A percentile compares a stretch with the other conserved stretches of the same genome.
These are phyloP conservation scores for Astrocystis sublimbata DNA, from an alignment of 495 filamentous ascomycete genomes.

Conservation along the genomic window DNA sequence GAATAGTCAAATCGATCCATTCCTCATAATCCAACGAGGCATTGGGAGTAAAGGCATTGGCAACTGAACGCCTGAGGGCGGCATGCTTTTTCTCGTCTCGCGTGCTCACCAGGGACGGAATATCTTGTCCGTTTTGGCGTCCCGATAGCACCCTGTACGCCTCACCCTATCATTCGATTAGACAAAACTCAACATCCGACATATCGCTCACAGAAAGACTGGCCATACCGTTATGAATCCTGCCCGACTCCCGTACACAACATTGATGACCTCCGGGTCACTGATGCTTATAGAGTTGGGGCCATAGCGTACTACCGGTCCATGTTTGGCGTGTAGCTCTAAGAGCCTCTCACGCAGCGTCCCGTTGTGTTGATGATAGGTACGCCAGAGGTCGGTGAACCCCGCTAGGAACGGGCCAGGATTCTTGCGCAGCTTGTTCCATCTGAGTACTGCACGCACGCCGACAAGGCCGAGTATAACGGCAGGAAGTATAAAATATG, in stretches of 20 bases:
- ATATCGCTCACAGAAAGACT: background rate
- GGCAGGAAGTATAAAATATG: background rate
- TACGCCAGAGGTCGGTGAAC: conserved; percentile 31
- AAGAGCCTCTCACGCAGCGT: conserved; percentile 23
- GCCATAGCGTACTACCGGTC: conserved; percentile 33
- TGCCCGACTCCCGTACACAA: conserved; percentile 31
- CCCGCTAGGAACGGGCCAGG: conserved; percentile 32
- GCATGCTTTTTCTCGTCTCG: conserved; percentile 25
- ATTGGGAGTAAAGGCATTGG: conserved; percentile 30
- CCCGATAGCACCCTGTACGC: conserved; percentile 26
- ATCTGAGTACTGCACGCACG: conserved; percentile 19
- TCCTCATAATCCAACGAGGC: conserved; percentile 29
- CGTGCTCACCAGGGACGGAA: conserved; percentile 30
- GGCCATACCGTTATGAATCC: conserved; percentile 29
- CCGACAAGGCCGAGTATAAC: conserved; percentile 5
- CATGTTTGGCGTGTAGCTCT: conserved; percentile 28
- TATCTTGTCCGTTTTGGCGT: conserved; percentile 28
- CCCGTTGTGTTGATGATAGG: conserved; percentile 28
- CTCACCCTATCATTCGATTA: conserved; percentile 16
- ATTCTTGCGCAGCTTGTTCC: conserved; percentile 25
- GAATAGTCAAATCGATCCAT: conserved; percentile 24
- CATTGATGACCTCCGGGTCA: conserved; percentile 29
- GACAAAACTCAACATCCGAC: background rate
- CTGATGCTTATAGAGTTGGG: conserved; percentile 31
- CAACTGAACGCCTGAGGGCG: conserved; percentile 30